phyloP scores from a whole-genome alignment of 164 flowering plant genomes.

The Litsea cubeba region DNA sequence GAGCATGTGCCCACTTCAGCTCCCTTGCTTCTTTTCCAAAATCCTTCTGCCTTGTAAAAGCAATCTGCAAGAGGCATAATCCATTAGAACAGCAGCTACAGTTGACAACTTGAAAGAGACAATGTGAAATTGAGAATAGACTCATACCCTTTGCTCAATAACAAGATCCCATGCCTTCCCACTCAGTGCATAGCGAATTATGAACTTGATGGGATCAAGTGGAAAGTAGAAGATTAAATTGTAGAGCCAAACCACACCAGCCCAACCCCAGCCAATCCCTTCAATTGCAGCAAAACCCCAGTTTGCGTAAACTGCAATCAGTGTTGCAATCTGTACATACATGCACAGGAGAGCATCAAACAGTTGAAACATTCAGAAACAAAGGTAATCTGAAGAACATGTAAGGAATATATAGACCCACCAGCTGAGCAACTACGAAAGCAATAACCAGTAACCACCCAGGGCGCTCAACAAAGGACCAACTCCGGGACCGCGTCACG shows the following conservation, averaged over 20 bases:
- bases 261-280: conserved; percentile 99
- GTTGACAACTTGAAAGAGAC: neutral
- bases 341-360: neutral
- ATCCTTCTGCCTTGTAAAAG: conserved; percentile 86
- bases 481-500: conserved; percentile 77
- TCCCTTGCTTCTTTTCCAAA: conserved; percentile 83
- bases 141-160: conserved; percentile 75
- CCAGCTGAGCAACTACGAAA: conserved; percentile 78
- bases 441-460: conserved; percentile 63
- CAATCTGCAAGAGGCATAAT: conserved; percentile 47
- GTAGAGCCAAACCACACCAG: conserved; percentile 87
- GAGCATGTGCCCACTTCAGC: conserved; percentile 94
- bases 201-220: conserved; percentile 74
- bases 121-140: neutral
- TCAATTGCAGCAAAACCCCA: conserved; percentile 87
- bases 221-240: conserved; percentile 70
- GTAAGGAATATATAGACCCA: conserved; percentile 11
- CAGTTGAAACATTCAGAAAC: neutral
- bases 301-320: conserved; percentile 85
- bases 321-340: conserved; percentile 58
- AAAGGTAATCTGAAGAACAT: neutral
- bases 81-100: neutral
- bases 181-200: conserved; percentile 62
- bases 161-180: conserved; percentile 93
- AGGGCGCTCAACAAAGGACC: conserved; percentile 88